Evolutionary conservation across 345 rosid genomes (phyloP), one percentile per base, ranked within the genome.

Genomic region (Passiflora organensis): DNA sequence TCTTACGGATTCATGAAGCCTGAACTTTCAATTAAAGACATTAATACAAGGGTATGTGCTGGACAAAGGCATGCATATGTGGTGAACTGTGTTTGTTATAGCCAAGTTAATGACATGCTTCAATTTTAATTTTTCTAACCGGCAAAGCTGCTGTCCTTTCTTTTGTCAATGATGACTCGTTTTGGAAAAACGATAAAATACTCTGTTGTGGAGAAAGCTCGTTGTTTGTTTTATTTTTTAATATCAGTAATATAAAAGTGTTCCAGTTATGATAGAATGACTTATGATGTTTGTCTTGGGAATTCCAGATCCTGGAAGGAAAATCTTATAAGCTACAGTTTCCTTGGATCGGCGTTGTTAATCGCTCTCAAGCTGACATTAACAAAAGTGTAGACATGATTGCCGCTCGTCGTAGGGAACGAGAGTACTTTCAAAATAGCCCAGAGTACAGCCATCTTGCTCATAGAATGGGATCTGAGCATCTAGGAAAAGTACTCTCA

Each of bases 381-480:
- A 91, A 91, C 58, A 88, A 84, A 75, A 91, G 93, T 55, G 96
- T 91, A 55, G 98, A 91, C 68, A 91, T 91, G 98, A 88, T 91
- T 55, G 96, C 95, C 75, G 98, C 98, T 62, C 95, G 98, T 48
- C 89, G 76, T 34, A 85, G 82, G 72, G 98, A 91, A 76, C 73
- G 77, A 50, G 98, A 91, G 21, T 88, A 91, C 56, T 91, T 91
- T 60, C 60, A 80, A 50, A 78, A 25, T 61, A 72, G 62, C 60
- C 64, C 72, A 1, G 96, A 88, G 67, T 91, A 88, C 58, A 68
- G 89, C 52, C 95, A 91, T 75, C 81, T 91, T 48, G 63, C 82
- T 57, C 62, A 60, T 9, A 74, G 94, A 78, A 91, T 91, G 98
- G 96, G 96, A 50, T 88, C 95, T 51, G 98, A 88, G 69, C 73